Evolutionary conservation across 176 grass and related monocot species (phyloP).

Genomic region (Saccharum officinarum): DNA sequence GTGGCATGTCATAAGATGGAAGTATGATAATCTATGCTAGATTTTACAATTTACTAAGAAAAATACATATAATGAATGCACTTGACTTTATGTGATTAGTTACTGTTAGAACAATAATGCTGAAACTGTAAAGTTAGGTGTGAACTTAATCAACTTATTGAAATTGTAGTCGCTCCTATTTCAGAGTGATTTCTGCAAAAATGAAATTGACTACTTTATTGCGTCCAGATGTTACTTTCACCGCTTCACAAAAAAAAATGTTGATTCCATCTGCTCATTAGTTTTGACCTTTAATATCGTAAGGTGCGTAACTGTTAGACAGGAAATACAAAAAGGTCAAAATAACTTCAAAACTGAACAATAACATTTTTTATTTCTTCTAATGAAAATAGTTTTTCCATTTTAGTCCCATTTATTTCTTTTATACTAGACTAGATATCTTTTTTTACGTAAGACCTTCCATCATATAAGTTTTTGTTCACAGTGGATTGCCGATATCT

Average conservation of each 20-base stretch:
- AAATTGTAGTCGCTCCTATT: background rate
- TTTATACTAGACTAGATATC: background rate
- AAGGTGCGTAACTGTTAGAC: background rate
- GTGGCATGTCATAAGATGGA: background rate
- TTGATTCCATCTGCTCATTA: background rate
- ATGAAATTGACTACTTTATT: background rate
- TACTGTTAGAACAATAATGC: background rate
- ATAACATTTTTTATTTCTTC: background rate
- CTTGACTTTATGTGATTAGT: background rate
- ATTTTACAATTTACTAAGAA: constrained; percentile 13
- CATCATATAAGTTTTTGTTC: constrained; percentile 33
- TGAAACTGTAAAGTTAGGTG: background rate
- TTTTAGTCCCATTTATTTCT: background rate
- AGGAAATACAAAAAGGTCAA: background rate
- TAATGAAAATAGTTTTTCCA: background rate
- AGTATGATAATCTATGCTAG: background rate
- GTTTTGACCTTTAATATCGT: background rate
- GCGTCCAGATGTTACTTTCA: background rate
- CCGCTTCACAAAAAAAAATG: background rate
- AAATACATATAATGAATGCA: constrained; percentile 5
- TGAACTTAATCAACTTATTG: background rate
- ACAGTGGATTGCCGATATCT: constrained; percentile 79
- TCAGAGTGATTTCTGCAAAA: constrained; percentile 20
- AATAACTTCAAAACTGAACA: background rate
- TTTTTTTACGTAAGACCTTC: background rate